Base-by-base conservation (phyloP, 257 asterid species). In the Petunia secreta region DNA sequence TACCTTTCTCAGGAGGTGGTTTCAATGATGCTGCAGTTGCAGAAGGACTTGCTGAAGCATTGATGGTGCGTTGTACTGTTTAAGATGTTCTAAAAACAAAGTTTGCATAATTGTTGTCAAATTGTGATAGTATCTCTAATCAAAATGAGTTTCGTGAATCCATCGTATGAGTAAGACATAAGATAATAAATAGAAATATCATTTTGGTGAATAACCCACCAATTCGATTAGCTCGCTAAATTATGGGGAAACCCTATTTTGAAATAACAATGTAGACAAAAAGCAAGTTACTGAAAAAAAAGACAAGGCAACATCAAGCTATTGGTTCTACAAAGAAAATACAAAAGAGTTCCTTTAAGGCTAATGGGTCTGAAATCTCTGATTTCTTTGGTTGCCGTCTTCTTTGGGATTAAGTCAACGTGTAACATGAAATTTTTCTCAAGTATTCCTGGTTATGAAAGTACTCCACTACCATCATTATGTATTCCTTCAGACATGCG, bases 1-100 rank as follows among this genome's bases (percentile, higher is more conserved):
- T 96, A 82, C 92, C 90, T 1, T 91, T 96, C 82, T 82, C 85
- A 25, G 99, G 99, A 80, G 99, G 99, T 83, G 99, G 99, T 85
- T 96, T 96, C 79, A 88, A 76, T 85, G 97, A 96, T 71, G 98
- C 92, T 83, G 98, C 98, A 66, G 88, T 94, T 80, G 96, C 99
- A 73, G 99, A 96, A 91, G 99, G 98, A 82, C 98, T 96, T 82
- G 90, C 93, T 71, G 99, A 96, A 86, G 97, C 97, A 85, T 84
- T 94, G 86, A 90, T 89, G 98, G 99, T 94, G 71, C 58, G 88
- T 85, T 79, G 44, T 82, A 73, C 57, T 50, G 62, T 5, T 73
- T 50, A 73, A 73, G 77, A 50, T 73, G 62, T 50, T 50, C 57
- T 48, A 50, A 73, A 71, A 13, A 50, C 36, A 2, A 73, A 50